Conservation (phyloP, 139 green algal genomes). For the Desmodesmus armatus region DNA sequence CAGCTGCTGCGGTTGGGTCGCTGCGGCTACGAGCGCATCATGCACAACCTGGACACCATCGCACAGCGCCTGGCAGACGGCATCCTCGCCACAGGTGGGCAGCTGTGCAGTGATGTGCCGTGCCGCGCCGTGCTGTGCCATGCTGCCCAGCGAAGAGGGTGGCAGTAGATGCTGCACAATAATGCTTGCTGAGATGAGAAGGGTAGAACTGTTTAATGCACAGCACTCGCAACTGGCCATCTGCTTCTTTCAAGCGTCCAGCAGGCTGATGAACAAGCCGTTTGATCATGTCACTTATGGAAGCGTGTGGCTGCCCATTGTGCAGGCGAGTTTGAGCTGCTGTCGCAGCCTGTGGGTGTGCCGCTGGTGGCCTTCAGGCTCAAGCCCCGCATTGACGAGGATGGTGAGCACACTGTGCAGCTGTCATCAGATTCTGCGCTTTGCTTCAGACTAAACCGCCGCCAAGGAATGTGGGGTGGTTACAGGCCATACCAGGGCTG, state of each 20-base stretch:
- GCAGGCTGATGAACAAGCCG: not conserved
- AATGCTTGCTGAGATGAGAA: too few species aligned
- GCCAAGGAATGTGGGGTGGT: too few species aligned
- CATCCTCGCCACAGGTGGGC: conserved; percentile 28
- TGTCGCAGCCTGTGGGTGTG: conserved; percentile 57
- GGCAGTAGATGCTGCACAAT: too few species aligned
- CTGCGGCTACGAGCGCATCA: conserved; percentile 68
- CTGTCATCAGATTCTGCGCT: too few species aligned
- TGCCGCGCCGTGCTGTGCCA: not conserved
- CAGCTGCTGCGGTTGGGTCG: conserved; percentile 74
- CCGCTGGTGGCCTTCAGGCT: conserved; percentile 76
- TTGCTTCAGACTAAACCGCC: too few species aligned
- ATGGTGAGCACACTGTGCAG: too few species aligned
- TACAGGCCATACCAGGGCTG: too few species aligned
- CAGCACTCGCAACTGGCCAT: too few species aligned
- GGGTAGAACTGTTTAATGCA: too few species aligned
- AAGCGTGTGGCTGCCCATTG: not conserved
- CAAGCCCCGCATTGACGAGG: not conserved
- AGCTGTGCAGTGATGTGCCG: not conserved
- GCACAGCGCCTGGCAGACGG: not conserved
- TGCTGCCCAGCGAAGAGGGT: too few species aligned
- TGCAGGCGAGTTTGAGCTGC: conserved; percentile 60
- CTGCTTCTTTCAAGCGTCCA: too few species aligned
- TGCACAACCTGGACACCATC: conserved; percentile 65
- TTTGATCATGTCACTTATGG: not conserved